A percentile compares a stretch with the other conserved stretches of the same genome.
Evolutionary conservation across 176 grass and related monocot genomes (phyloP).

Genomic region (Chloris gayana): DNA sequence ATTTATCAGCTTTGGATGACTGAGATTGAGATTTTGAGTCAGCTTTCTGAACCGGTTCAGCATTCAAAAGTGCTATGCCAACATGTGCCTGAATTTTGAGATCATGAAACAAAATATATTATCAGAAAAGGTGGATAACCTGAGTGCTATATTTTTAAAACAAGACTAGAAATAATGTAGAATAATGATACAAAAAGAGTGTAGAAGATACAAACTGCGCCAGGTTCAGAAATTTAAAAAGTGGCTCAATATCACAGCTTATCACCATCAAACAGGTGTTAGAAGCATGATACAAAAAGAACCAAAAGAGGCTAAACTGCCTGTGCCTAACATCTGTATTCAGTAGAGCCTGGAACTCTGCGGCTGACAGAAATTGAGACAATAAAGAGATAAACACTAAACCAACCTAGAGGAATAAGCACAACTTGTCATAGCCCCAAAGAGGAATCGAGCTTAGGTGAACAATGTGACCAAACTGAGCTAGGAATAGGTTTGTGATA

Average conservation of each 20-base stretch:
- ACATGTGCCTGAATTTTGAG: constrained; percentile 69
- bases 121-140: constrained; percentile 15
- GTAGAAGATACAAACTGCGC: background rate
- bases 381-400: background rate
- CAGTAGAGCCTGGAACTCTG: background rate
- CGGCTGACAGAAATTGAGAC: background rate
- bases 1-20: constrained; percentile 77
- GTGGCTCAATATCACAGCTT: background rate
- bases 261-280: background rate
- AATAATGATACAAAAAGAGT: background rate
- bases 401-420: background rate
- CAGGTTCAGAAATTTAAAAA: constrained; percentile 23
- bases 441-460: background rate
- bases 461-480: background rate
- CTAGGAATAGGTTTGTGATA: background rate
- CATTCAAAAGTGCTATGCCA: constrained; percentile 95
- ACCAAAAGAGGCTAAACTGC: constrained; percentile 21
- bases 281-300: constrained; percentile 14
- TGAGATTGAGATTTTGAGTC: constrained; percentile 49
- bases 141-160: constrained; percentile 5
- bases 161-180: background rate
- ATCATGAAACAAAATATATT: constrained; percentile 17
- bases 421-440: background rate
- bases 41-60: constrained; percentile 65
- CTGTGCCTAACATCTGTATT: constrained; percentile 12